phyloP scores from a whole-genome alignment of 345 rosid genomes.

The Murraya paniculata region DNA sequence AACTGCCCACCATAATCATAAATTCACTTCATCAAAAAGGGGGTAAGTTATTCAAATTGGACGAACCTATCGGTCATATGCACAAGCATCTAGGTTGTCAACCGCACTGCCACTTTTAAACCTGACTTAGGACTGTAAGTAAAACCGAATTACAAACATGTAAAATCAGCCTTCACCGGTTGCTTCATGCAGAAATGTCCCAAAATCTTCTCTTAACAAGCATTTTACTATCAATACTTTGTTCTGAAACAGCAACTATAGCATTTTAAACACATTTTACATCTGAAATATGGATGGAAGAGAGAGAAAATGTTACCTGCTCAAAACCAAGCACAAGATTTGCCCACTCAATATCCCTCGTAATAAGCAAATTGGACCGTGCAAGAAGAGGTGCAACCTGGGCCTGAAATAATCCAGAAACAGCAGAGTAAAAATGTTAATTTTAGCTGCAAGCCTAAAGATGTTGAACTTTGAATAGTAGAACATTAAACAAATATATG shows the following conservation, averaged over 20 bases:
- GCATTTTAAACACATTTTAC: background rate
- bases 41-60: background rate
- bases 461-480: background rate
- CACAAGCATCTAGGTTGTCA: background rate
- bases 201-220: background rate
- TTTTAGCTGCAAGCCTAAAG: background rate
- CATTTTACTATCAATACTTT: background rate
- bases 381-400: constrained; percentile 83
- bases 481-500: background rate
- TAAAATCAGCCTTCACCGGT: background rate
- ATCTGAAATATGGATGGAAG: background rate
- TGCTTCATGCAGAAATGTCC: background rate
- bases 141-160: background rate
- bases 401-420: constrained; percentile 37
- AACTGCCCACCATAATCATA: background rate
- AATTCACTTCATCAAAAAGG: background rate
- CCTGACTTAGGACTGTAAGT: background rate
- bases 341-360: constrained; percentile 99
- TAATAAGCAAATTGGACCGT: constrained; percentile 83
- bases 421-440: background rate
- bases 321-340: constrained; percentile 94
- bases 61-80: background rate
- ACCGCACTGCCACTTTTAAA: background rate
- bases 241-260: background rate
- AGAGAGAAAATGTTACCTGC: constrained; percentile 47